Evolutionary conservation across 495 filamentous ascomycete genomes (phyloP), one percentile per base, ranked within the genome.

Genomic region (Xylaria flabelliformis): DNA sequence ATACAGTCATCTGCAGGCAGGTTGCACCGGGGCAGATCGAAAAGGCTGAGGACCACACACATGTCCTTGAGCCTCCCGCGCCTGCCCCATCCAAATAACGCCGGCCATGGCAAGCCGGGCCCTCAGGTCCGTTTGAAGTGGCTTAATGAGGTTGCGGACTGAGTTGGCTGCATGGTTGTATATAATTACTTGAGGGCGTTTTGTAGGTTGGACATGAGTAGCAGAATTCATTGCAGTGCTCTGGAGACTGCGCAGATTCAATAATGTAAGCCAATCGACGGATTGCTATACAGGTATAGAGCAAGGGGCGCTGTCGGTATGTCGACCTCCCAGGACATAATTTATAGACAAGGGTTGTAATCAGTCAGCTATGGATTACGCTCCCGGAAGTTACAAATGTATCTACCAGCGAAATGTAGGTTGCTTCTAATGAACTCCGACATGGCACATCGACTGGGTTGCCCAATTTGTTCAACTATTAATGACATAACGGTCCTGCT

Each of bases 1-100:
- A 89, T 70, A 91, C 92, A 56, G 82, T 88, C 21, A 88, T 89
- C 61, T 89, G 87, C 74, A 74, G 84, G 61, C 87, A 89, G 74
- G 77, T 83, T 32, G 78, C 76, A 3, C 78, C 76, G 8, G 84
- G 85, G 1, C 69, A 72, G 6, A 81, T 88, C 39, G 77, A 86
- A n/a, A 82, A 79, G 26, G 83, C 85, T 9, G 78, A 81, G 13
- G 84, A 87, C 69, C 87, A 89, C 65, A 83, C 77, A 6, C 87
- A 89, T 72, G 81, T 87, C 26, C 79, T 89, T 32, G 86, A 89
- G 73, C 86, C 86, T 44, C 86, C 87, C 6, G 69, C 80, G 17
- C 69, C 79, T 41, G 70, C 80, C n/a, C 72, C 78, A 29, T 51
- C 76, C 55, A 79, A 80, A 67, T 72, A 51, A 24, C 15, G 39